Conservation (phyloP, 306 rosid genomes). For the Ormosia semicastrata region DNA sequence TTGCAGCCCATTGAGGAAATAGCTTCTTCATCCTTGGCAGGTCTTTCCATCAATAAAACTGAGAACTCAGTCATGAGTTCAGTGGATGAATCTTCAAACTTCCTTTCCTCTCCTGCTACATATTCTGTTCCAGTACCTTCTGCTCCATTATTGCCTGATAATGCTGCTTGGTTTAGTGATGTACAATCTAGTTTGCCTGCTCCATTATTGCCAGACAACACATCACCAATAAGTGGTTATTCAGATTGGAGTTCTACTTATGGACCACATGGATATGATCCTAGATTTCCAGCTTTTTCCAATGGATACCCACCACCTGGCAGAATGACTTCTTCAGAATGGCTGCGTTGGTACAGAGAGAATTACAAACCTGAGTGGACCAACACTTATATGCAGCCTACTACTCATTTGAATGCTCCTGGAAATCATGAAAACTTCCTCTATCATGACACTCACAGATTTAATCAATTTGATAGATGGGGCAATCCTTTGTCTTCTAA, state of each 20-base stretch:
- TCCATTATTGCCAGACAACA: slow-evolving; percentile 25
- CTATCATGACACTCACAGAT: slow-evolving; percentile 38
- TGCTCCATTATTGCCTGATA: slow-evolving; percentile 84
- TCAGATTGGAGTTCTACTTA: slow-evolving; percentile 55
- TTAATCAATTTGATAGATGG: slow-evolving; percentile 49
- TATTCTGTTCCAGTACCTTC: slow-evolving; percentile 77
- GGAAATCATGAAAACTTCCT: slow-evolving; percentile 41
- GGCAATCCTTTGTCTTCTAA: slow-evolving; percentile 42
- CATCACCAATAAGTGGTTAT: slow-evolving; percentile 33
- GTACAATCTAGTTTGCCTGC: slow-evolving; percentile 36
- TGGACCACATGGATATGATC: slow-evolving; percentile 46
- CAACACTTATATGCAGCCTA: slow-evolving; percentile 42
- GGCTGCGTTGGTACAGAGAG: slow-evolving; percentile 91
- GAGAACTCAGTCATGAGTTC: slow-evolving; percentile 33
- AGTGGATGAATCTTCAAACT: slow-evolving; percentile 29
- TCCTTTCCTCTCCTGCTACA: slow-evolving; percentile 40
- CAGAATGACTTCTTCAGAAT: slow-evolving; percentile 88
- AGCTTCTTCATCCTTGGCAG: slow-evolving; percentile 42
- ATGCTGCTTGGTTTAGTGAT: slow-evolving; percentile 62
- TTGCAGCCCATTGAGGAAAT: slow-evolving; percentile 68
- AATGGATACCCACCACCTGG: slow-evolving; percentile 50
- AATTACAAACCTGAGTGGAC: slow-evolving; percentile 41
- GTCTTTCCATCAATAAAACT: slow-evolving; percentile 43
- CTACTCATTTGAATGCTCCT: slow-evolving; percentile 39
- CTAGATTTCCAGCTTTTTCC: slow-evolving; percentile 36